Evolutionary conservation across 2,329 filamentous ascomycete species (phyloP), one percentile per base, ranked within the genome.

Genomic region (Trichoderma lentiforme): DNA sequence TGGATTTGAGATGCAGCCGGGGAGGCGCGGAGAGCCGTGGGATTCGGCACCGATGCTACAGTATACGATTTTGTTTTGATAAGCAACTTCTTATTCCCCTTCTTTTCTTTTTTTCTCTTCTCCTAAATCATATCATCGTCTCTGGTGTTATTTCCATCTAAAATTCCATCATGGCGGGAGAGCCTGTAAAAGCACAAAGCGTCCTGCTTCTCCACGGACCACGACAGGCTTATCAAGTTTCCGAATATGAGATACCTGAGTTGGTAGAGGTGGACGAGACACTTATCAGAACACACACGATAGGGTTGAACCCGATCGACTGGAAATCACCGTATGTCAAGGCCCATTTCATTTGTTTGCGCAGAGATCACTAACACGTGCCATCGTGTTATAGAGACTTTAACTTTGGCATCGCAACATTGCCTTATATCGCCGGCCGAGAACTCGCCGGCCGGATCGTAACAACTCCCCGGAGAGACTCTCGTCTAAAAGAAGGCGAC

Each of bases 301-400:
- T 93, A 75, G 92, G 92, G 0, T 81, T 94, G 47, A 94, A 94
- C 76, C 92, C 92, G 0, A 92, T 94, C 70, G 92, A 93, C 78
- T 93, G 89, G 89, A 92, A 92, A 82, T 87, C 89, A 72, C 89
- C 91, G 90, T 92, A 82, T 75, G 88, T 84, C 12, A 47, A 43
- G 1, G 15, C 32, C 39, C 36, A 3, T 32, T 18, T 39, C 12
- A 8, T 26, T 57, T 12, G 3, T 11, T 18, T 21, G 68, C 24
- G 61, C 15, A 24, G 18, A n/a, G 2, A 53, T 24, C 21, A 34
- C 21, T 69, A 30, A 64, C 7, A 32, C 28, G 32, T 6, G 14
- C 7, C 15, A 26, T 26, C 14, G 14, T 64, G 53, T 11, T 28
- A 32, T 39, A 92, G 90, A 12, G 91, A 92, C 76, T 93, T 87